Evolutionary conservation across 2,329 filamentous ascomycete genomes (phyloP), one percentile per base, ranked within the genome.

Genomic region (Botrytis byssoidea): DNA sequence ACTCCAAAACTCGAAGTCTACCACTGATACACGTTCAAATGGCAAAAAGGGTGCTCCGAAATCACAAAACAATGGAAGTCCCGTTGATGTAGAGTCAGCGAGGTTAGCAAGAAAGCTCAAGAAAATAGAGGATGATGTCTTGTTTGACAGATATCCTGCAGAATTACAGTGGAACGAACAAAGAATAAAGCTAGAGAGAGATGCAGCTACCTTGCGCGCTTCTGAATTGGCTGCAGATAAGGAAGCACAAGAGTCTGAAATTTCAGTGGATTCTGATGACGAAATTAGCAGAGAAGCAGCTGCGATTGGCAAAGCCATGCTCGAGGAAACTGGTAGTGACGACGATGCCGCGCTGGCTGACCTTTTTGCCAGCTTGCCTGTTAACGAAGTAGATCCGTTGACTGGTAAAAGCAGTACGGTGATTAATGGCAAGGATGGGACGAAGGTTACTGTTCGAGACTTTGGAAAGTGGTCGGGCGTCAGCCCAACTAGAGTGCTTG

Each of bases 401-500:
- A 89, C 87, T 14, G 89, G 89, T n/a, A 88, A 90, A 79, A 86
- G 85, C 3, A 85, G 82, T 55, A 90, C 85, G 0, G 86, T 88
- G 59, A 84, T 89, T 61, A 89, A 86, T 78, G 83, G 85, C 65
- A 77, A 84, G 72, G 82, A 88, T 76, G 87, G 89, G 2, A 81
- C 84, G 9, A 89, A 87, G 73, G 82, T 94, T 6, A 87, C 85
- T 1, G 87, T 97, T 67, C 87, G 93, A 61, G 92, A 98, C 79
- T 98, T 98, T 85, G 94, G 93, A 1, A 94, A 93, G 81, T 91
- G 90, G 85, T 88, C 88, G 22, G 95, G 95, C 12, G 83, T 97
- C 44, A 92, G 85, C 77, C 95, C 95, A 25, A 88, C 90, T 75
- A 88, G 92, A 76, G 87, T 93, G 42, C 83, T 98, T 20, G 94